Evolutionary conservation across 345 rosid genomes (phyloP).

Genomic region (Ricinus communis): DNA sequence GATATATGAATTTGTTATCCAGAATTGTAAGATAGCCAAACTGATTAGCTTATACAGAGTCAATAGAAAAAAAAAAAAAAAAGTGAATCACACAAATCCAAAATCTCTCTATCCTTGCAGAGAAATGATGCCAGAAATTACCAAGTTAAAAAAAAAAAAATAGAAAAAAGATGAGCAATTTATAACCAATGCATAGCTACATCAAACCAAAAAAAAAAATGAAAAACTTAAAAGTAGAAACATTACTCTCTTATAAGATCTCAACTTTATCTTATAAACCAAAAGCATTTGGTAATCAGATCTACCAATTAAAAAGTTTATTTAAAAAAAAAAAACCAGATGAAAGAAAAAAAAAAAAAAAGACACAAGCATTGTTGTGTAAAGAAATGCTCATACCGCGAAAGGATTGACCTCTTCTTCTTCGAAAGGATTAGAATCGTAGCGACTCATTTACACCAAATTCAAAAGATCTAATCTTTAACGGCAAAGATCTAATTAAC

Average conservation of each 20-base stretch:
- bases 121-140: too few species aligned
- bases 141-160: too few species aligned
- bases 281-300: neutral
- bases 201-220: too few species aligned
- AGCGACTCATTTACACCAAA: constrained; percentile 61
- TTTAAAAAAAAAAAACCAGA: neutral
- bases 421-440: constrained; percentile 74
- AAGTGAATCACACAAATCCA: too few species aligned
- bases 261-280: neutral
- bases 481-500: neutral
- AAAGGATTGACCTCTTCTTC: constrained; percentile 92
- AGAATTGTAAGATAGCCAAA: too few species aligned
- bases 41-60: too few species aligned
- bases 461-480: constrained; percentile 7
- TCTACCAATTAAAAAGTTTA: too few species aligned
- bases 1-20: too few species aligned
- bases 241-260: neutral
- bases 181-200: too few species aligned
- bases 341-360: neutral
- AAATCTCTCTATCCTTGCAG: too few species aligned
- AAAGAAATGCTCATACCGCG: constrained; percentile 50
- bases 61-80: too few species aligned
- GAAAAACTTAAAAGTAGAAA: neutral
- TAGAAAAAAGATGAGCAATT: too few species aligned
- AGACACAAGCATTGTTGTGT: neutral